Percentiles rank a stretch among this genome's conserved stretches.
phyloP scores from a whole-genome alignment of 2,329 filamentous ascomycete genomes.

The Phaeosphaeria sp. region DNA sequence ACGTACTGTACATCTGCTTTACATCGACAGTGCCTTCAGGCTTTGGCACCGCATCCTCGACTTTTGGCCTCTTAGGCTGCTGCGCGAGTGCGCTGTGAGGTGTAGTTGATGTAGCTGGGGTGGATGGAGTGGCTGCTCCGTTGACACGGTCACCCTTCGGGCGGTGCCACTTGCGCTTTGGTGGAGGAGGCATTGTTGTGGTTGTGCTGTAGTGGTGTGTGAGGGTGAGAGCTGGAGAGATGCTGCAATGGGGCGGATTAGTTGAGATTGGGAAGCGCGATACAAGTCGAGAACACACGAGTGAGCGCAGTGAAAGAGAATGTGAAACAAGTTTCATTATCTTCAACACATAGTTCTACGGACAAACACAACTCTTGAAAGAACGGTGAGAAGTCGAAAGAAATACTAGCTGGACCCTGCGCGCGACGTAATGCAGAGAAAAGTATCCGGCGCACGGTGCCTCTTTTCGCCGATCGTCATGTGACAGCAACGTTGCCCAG shows the following conservation, averaged over 20 bases:
- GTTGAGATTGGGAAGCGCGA: conserved; percentile 26
- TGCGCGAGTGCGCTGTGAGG: conserved; percentile 24
- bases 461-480: background rate
- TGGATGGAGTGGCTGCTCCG: conserved; percentile 5
- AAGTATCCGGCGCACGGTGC: background rate
- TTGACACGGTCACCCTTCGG: conserved; percentile 10
- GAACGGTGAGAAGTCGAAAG: background rate
- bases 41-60: conserved; percentile 15
- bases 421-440: conserved; percentile 1
- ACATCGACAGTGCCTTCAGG: conserved; percentile 22
- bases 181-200: conserved; percentile 29
- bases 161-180: conserved; percentile 34
- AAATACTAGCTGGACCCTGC: background rate
- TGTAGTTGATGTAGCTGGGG: conserved; percentile 8
- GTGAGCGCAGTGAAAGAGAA: conserved; percentile 24
- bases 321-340: conserved; percentile 33
- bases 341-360: conserved; percentile 14
- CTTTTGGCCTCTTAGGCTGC: conserved; percentile 32
- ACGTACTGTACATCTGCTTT: conserved; percentile 31
- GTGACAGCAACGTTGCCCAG: background rate
- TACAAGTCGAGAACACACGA: conserved; percentile 24
- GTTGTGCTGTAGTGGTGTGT: conserved; percentile 20
- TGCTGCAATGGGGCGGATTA: conserved; percentile 21
- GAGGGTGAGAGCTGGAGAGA: conserved; percentile 15
- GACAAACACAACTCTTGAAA: conserved; percentile 12